phyloP scores from a whole-genome alignment of 2,329 filamentous ascomycete genomes.

The Alternaria hordeiaustralica region DNA sequence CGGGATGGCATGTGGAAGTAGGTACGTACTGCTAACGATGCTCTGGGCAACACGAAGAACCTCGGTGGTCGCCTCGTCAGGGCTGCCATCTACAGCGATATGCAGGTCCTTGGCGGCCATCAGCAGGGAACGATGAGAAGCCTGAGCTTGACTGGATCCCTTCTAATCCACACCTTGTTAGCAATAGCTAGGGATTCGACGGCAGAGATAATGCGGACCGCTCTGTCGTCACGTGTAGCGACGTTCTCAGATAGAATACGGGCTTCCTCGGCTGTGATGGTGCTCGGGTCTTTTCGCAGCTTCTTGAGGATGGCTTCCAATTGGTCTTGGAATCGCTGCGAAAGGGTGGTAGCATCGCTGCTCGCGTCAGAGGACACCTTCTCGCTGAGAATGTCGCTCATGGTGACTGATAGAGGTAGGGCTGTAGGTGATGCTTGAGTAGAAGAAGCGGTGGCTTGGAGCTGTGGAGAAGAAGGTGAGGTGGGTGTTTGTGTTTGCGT shows the following conservation, averaged over 20 bases:
- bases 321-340: constrained; percentile 3
- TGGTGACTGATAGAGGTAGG: not conserved
- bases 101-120: constrained; percentile 38
- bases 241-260: constrained; percentile 37
- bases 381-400: constrained; percentile 6
- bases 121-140: constrained; percentile 26
- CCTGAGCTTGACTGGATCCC: constrained; percentile 14
- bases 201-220: constrained; percentile 39
- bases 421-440: constrained; percentile 5
- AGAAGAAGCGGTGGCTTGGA: not conserved
- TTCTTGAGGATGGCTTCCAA: constrained; percentile 20
- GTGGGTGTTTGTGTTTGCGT: not conserved
- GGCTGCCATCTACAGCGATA: constrained; percentile 30
- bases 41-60: constrained; percentile 33
- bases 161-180: constrained; percentile 29
- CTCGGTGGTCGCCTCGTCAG: constrained; percentile 33
- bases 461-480: not conserved
- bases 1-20: not conserved
- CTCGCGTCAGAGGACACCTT: not conserved
- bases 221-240: constrained; percentile 25
- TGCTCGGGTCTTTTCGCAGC: constrained; percentile 29
- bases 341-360: not conserved
- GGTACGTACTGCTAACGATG: constrained; percentile 38
- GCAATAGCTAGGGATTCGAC: constrained; percentile 34
- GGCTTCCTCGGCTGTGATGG: constrained; percentile 42